Evolutionary conservation across 2,329 filamentous ascomycete genomes (phyloP), one percentile per base, ranked within the genome.

Genomic region (Parascedosporium putredinis): DNA sequence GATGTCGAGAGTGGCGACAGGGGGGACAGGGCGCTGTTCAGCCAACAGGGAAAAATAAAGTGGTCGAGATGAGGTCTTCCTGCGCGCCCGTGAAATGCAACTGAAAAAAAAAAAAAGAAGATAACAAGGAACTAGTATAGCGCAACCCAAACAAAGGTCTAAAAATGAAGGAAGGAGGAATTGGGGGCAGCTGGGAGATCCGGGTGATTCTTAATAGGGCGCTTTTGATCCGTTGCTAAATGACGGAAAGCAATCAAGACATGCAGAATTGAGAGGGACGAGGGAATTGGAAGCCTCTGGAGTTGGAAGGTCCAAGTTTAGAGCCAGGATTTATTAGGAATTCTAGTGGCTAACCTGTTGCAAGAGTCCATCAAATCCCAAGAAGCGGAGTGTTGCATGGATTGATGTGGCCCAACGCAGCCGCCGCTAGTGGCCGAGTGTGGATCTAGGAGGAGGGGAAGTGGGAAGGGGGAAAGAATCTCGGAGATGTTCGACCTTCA

Each of bases 361-460:
- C 6, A 42, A 23, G 18, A 42, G 20, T n/a, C n/a, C n/a, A n/a
- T n/a, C n/a, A n/a, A 42, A 31, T 31, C 27, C 27, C 38, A 16
- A 42, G 20, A 20, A 10, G 38, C 16, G n/a, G n/a, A n/a, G 36
- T 20, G 36, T 40, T 40, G 27, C 36, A 18, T n/a, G n/a, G n/a
- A n/a, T n/a, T n/a, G n/a, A n/a, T n/a, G 36, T 40, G 36, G 38
- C 20, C 16, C 38, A 42, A 42, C 38, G 38, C 16, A 42, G 38
- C 38, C 38, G 38, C 38, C 38, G 38, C 38, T 42, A 42, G 38
- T 42, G 38, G 38, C 38, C 38, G 38, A 20, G 16, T 42, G 38
- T 42, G 38, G 38, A 42, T 42, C 38, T 20, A 20, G 38, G 38
- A 20, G 23, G 16, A 20, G 20, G 38, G 38, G 38, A 42, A 23